Percentiles rank a stretch among this genome's conserved stretches.
These are phyloP conservation scores for Penicillium lividum DNA, from an alignment of 495 filamentous ascomycete species.

Conservation along the genomic window DNA sequence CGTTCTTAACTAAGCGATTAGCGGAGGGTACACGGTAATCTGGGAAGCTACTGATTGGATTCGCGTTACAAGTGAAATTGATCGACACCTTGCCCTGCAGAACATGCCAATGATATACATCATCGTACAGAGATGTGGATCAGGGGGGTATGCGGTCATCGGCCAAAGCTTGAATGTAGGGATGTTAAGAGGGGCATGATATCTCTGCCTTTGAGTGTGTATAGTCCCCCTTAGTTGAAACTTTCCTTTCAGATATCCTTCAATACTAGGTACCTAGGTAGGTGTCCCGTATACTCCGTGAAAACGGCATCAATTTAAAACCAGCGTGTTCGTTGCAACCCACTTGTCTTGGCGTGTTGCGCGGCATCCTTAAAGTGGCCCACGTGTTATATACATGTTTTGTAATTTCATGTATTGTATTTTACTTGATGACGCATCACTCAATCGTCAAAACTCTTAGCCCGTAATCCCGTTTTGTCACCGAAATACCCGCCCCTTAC, in stretches of 20 bases:
- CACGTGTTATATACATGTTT: slow-evolving; percentile 23
- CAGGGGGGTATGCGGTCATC: slow-evolving; percentile 9
- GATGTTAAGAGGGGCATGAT: slow-evolving; percentile 8
- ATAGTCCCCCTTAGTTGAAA: not conserved
- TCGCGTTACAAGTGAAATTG: not conserved
- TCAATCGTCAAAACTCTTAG: not conserved
- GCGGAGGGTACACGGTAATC: slow-evolving; percentile 34
- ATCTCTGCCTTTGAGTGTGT: not conserved
- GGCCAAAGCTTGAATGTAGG: slow-evolving; percentile 10
- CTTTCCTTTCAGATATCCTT: not conserved
- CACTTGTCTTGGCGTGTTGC: slow-evolving; percentile 7
- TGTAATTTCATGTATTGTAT: not conserved
- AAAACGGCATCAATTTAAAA: not conserved
- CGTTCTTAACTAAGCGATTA: slow-evolving; percentile 58
- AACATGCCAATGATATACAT: slow-evolving; percentile 18
- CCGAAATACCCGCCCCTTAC: slow-evolving; percentile 5
- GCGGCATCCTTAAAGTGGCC: slow-evolving; percentile 11
- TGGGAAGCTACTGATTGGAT: not conserved
- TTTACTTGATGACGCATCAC: not conserved
- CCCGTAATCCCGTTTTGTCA: not conserved
- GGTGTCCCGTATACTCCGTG: too few species aligned
- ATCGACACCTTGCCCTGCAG: not conserved
- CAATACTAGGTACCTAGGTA: not conserved
- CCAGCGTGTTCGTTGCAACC: not conserved
- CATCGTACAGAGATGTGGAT: slow-evolving; percentile 12